These are phyloP conservation scores for Erysiphe neolycopersici DNA, from an alignment of 2,329 filamentous ascomycete species.

Conservation along the genomic window DNA sequence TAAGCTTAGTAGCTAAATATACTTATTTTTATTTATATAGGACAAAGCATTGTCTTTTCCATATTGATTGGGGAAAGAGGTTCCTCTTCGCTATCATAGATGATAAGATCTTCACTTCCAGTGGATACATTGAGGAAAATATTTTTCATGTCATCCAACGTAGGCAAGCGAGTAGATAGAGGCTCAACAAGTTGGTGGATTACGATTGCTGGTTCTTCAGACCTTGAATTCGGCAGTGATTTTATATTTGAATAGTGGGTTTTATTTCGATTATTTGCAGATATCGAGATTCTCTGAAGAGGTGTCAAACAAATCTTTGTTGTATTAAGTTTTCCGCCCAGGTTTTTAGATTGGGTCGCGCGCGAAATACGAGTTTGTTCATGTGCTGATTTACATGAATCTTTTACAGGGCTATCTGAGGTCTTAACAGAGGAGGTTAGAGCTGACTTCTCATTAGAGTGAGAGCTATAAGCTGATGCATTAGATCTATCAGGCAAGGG, in stretches of 20 bases:
- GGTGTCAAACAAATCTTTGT: constrained; percentile 6
- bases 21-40: no score
- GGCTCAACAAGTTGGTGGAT: constrained; percentile 12
- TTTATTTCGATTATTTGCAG: constrained; percentile 6
- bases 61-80: constrained; percentile 10
- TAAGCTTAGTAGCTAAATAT: no score
- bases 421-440: no score
- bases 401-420: no score
- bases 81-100: constrained; percentile 21
- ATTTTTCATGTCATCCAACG: constrained; percentile 7
- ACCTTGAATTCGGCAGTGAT: constrained; percentile 1
- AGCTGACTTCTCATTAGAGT: no score
- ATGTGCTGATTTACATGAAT: no score
- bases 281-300: constrained; percentile 12
- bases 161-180: constrained; percentile 15
- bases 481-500: no score
- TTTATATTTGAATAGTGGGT: constrained; percentile 3
- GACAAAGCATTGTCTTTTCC: background rate
- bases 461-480: no score
- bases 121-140: constrained; percentile 6
- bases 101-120: constrained; percentile 25
- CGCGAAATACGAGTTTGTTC: no score
- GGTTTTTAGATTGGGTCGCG: no score
- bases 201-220: constrained; percentile 6
- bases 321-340: no score